Evolutionary conservation across 2,329 filamentous ascomycete genomes (phyloP).

Genomic region (Colletotrichum sp.): DNA sequence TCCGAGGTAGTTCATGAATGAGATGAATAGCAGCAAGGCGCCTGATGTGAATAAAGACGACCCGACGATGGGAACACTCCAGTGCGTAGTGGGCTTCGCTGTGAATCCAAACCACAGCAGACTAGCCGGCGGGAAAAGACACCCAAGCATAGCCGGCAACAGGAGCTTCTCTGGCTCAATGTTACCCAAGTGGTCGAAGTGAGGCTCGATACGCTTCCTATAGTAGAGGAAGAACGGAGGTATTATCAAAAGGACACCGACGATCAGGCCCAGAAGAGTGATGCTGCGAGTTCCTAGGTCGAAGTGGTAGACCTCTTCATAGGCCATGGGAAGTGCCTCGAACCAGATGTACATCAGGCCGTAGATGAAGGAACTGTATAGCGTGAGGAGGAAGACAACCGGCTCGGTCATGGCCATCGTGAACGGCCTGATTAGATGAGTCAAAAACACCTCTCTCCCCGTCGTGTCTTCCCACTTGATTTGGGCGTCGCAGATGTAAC

Average conservation of each 20-base stretch:
- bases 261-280: slow-evolving; percentile 1
- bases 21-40: not conserved
- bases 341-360: slow-evolving; percentile 21
- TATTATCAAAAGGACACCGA: not conserved
- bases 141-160: not conserved
- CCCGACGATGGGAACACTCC: not conserved
- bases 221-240: slow-evolving; percentile 15
- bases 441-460: slow-evolving; percentile 14
- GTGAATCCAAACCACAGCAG: slow-evolving; percentile 15
- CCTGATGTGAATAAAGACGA: slow-evolving; percentile 3
- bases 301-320: slow-evolving; percentile 20
- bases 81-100: not conserved
- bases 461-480: slow-evolving; percentile 18
- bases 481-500: slow-evolving; percentile 7
- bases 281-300: not conserved
- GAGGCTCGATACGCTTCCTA: not conserved
- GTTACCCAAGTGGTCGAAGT: not conserved
- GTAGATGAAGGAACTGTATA: slow-evolving; percentile 7
- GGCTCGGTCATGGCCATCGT: slow-evolving; percentile 7
- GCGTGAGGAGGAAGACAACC: not conserved
- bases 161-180: slow-evolving; percentile 5
- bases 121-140: slow-evolving; percentile 1
- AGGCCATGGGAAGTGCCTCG: not conserved
- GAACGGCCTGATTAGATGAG: slow-evolving; percentile 12
- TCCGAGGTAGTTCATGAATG: slow-evolving; percentile 5